Percentiles rank a stretch among this genome's conserved stretches.
These are phyloP conservation scores for Mallotus japonicus DNA, from an alignment of 441 rosid species.

Conservation along the genomic window DNA sequence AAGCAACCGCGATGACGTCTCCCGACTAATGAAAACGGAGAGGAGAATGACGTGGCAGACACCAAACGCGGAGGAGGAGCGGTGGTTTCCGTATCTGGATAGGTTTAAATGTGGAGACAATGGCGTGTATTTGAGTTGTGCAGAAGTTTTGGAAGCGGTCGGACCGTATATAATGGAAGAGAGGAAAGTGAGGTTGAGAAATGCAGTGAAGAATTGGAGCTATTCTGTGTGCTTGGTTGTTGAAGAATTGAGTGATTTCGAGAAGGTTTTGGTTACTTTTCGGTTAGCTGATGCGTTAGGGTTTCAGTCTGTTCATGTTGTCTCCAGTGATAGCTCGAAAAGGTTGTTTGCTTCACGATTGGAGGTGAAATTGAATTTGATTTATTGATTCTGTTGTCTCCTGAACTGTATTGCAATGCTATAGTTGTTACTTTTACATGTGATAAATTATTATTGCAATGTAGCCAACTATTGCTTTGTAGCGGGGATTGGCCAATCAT, in stretches of 20 bases:
- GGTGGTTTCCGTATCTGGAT: conserved; percentile 88
- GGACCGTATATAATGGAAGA: conserved; percentile 73
- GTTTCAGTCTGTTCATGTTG: conserved; percentile 85
- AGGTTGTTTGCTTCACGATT: conserved; percentile 51
- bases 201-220: conserved; percentile 63
- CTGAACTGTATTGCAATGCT: conserved; percentile 34
- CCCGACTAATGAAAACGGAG: conserved; percentile 81
- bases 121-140: conserved; percentile 48
- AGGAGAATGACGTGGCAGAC: conserved; percentile 29
- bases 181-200: conserved; percentile 62
- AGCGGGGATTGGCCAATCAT: no score
- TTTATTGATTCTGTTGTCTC: not conserved
- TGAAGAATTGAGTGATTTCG: conserved; percentile 77
- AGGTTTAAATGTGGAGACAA: conserved; percentile 48
- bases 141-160: conserved; percentile 75
- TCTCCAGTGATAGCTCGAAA: conserved; percentile 69
- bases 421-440: no score
- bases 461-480: no score
- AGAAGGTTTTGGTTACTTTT: conserved; percentile 78
- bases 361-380: conserved; percentile 38
- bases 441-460: no score
- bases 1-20: conserved; percentile 41
- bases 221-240: conserved; percentile 90
- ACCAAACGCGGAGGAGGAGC: conserved; percentile 4
- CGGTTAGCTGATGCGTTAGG: conserved; percentile 91